phyloP scores from a whole-genome alignment of 345 rosid species.

The Excoecaria cochinchinensis region DNA sequence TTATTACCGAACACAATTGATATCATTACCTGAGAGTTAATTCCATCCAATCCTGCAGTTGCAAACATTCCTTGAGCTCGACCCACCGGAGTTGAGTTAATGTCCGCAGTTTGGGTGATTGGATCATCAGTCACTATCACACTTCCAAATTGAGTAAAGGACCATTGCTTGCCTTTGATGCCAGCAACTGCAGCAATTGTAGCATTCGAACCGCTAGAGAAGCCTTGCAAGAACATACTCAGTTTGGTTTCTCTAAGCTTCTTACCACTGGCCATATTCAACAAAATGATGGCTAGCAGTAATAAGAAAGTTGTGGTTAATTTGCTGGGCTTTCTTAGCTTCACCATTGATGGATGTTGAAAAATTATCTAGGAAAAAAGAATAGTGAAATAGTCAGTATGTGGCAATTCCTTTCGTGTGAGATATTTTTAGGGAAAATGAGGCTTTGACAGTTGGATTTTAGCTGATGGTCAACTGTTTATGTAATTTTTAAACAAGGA shows the following conservation, averaged over 20 bases:
- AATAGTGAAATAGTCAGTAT: no score
- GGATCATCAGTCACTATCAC: neutral
- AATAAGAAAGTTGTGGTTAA: neutral
- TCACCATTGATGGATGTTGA: no score
- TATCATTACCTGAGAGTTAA: neutral
- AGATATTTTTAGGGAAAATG: no score
- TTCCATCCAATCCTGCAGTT: slow-evolving; percentile 7
- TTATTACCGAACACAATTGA: neutral
- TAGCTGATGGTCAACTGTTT: no score
- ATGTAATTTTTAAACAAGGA: no score
- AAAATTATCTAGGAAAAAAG: no score
- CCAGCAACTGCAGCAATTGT: slow-evolving; percentile 4
- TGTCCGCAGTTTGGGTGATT: neutral
- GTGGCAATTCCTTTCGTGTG: no score
- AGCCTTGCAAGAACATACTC: neutral
- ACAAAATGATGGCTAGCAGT: neutral
- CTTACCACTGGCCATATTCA: neutral
- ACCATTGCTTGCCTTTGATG: neutral
- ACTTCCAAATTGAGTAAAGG: neutral
- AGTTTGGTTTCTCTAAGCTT: neutral
- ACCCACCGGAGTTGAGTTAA: neutral
- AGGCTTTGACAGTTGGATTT: no score
- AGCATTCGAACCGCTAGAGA: neutral
- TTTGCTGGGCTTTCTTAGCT: neutral
- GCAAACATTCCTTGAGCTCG: slow-evolving; percentile 12